Evolutionary conservation across 352 stramenopile species (phyloP).

Genomic region (Phytophthora lateralis): DNA sequence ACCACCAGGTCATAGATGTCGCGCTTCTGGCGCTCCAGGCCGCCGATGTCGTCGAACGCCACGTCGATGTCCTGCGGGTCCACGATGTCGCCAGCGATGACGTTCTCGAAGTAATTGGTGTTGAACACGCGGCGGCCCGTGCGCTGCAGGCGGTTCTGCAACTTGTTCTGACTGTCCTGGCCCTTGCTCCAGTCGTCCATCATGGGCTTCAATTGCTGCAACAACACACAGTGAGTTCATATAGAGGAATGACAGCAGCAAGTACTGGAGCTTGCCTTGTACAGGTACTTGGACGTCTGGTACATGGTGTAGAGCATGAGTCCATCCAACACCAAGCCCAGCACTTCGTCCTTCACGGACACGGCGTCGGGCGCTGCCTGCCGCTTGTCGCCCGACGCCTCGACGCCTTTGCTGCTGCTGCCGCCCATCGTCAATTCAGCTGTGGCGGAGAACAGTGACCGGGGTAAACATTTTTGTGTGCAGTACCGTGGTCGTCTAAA

Average conservation of each 20-base stretch:
- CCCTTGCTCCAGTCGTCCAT: constrained; percentile 79
- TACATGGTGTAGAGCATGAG: constrained; percentile 87
- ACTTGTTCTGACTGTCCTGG: constrained; percentile 65
- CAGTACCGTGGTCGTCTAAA: background rate
- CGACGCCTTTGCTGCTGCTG: constrained; percentile 59
- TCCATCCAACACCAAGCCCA: constrained; percentile 77
- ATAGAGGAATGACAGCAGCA: background rate
- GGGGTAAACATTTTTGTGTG: constrained; percentile 3
- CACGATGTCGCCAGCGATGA: constrained; percentile 95
- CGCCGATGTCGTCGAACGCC: constrained; percentile 95
- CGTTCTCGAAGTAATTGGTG: constrained; percentile 89
- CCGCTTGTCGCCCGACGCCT: constrained; percentile 21
- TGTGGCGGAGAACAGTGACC: constrained; percentile 16
- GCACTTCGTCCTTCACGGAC: constrained; percentile 62
- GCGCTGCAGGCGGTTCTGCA: constrained; percentile 73
- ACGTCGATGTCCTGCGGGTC: constrained; percentile 93
- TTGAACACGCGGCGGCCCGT: constrained; percentile 71
- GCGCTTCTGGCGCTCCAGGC: constrained; percentile 95
- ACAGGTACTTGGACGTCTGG: constrained; percentile 82
- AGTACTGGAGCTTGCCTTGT: constrained; percentile 53
- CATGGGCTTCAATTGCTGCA: constrained; percentile 79
- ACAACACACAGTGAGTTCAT: background rate
- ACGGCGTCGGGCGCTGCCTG: constrained; percentile 13
- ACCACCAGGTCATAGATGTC: constrained; percentile 97
- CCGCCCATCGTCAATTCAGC: constrained; percentile 56